Base-by-base conservation (phyloP, 2,329 filamentous ascomycete species). In the Fusarium newnesense region DNA sequence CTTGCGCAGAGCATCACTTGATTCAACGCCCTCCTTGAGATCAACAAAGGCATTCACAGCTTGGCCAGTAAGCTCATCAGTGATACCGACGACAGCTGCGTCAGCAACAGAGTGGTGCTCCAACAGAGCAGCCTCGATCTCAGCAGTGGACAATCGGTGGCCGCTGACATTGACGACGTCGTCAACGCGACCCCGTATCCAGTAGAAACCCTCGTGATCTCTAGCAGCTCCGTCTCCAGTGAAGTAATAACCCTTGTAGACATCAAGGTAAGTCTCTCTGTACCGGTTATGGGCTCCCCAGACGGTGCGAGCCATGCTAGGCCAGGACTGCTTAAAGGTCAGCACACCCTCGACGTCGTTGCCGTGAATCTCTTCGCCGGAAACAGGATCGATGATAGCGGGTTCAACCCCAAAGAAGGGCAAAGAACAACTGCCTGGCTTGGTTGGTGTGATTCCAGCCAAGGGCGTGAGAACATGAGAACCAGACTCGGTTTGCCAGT, bases 401-500 rank as follows among this genome's bases (percentile, higher is more conserved):
- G 96, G 95, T 84, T 99, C 96, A 79, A 99, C 96, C 77, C 96
- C 96, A 81, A 99, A 99, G 90, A 98, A 99, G 44, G 96, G 96
- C 42, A 98, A 88, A 16, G 96, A 98, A 13, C 96, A 96, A 80
- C 94, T 97, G 61, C 96, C 96, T 26, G 96, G 96, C 87, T 99
- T 99, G 30, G 96, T 98, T 30, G 96, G 95, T 2, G 96, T 98
- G 40, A 98, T 89, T 80, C 96, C 96, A 56, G 93, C 95, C 67
- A 99, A 87, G 24, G 96, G 96, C 9, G 95, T 94, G 81, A 99
- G 98, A 79, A 97, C 95, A 84, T 99, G 92, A 72, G 94, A 98
- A 64, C 96, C 96, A 4, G 96, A 99, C 87, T 99, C 96, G 60
- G 96, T 99, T 90, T 99, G 96, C 96, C 96, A 99, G 89, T 99